Percentiles rank a stretch among this genome's conserved stretches.
Conservation (phyloP, 2,329 filamentous ascomycete genomes). For the Colletotrichum sp. region DNA sequence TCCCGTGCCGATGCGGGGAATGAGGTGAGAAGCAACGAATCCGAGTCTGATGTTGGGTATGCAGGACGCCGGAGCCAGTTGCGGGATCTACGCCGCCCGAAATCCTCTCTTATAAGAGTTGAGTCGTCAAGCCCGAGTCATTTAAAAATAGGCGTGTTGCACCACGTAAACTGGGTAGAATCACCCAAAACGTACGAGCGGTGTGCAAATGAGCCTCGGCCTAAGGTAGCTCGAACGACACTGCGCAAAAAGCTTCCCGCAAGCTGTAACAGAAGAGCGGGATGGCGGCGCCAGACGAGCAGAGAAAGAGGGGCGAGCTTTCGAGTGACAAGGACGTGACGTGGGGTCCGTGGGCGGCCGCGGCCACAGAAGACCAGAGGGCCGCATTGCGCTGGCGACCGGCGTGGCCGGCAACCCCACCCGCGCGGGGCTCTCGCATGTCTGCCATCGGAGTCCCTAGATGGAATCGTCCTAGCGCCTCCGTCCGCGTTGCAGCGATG, state of each 20-base stretch:
- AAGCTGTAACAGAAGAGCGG: not conserved
- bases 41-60: not conserved
- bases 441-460: constrained; percentile 3
- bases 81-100: not conserved
- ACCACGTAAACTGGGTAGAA: not conserved
- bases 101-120: not conserved
- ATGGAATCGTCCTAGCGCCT: constrained; percentile 14
- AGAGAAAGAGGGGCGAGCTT: not conserved
- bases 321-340: not conserved
- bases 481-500: not conserved
- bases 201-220: constrained; percentile 12
- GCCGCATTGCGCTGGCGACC: not conserved
- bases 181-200: not conserved
- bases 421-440: constrained; percentile 7
- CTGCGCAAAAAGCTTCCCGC: not conserved
- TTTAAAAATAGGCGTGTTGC: not conserved
- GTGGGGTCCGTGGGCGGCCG: not conserved
- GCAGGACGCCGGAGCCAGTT: not conserved
- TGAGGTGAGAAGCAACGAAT: not conserved
- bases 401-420: constrained; percentile 6
- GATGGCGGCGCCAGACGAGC: not conserved
- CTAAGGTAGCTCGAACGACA: not conserved
- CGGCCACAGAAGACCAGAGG: not conserved
- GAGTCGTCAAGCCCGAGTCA: not conserved
- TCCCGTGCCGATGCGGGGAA: constrained; percentile 1